Percentiles rank a stretch among this genome's conserved stretches.
Conservation (phyloP, 2,329 filamentous ascomycete genomes). For the Curvularia eragrostidis region DNA sequence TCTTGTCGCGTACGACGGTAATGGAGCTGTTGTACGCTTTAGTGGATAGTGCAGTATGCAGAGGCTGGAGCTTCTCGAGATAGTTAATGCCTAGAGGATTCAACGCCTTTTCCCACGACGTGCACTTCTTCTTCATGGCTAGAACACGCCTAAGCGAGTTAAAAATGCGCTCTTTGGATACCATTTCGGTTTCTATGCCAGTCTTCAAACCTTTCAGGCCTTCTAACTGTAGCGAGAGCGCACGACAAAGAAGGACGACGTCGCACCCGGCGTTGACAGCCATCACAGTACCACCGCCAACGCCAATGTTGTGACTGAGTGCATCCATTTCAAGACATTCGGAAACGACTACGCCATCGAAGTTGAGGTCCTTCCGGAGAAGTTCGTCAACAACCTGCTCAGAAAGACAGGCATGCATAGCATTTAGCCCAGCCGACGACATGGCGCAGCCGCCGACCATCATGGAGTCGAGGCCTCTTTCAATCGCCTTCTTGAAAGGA, state of each 20-base stretch:
- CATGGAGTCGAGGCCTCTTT: constrained; percentile 87
- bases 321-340: constrained; percentile 98
- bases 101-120: constrained; percentile 89
- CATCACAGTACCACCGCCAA: constrained; percentile 96
- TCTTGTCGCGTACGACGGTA: constrained; percentile 88
- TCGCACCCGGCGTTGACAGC: constrained; percentile 96
- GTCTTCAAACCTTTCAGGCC: constrained; percentile 89
- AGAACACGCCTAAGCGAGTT: constrained; percentile 81
- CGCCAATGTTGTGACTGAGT: constrained; percentile 93
- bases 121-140: constrained; percentile 81
- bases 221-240: constrained; percentile 87
- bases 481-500: constrained; percentile 89
- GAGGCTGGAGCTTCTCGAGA: constrained; percentile 80
- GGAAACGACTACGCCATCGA: constrained; percentile 90
- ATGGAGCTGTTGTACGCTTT: constrained; percentile 92
- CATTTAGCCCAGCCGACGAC: constrained; percentile 87
- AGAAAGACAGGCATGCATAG: constrained; percentile 92
- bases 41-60: constrained; percentile 80
- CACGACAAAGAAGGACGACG: constrained; percentile 84
- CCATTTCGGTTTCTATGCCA: constrained; percentile 88
- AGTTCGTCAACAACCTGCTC: constrained; percentile 93
- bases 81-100: constrained; percentile 80
- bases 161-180: constrained; percentile 78
- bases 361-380: constrained; percentile 85
- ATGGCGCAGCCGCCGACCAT: constrained; percentile 96